phyloP scores from a whole-genome alignment of 2,329 filamentous ascomycete species.

The Pleurostoma richardsiae region DNA sequence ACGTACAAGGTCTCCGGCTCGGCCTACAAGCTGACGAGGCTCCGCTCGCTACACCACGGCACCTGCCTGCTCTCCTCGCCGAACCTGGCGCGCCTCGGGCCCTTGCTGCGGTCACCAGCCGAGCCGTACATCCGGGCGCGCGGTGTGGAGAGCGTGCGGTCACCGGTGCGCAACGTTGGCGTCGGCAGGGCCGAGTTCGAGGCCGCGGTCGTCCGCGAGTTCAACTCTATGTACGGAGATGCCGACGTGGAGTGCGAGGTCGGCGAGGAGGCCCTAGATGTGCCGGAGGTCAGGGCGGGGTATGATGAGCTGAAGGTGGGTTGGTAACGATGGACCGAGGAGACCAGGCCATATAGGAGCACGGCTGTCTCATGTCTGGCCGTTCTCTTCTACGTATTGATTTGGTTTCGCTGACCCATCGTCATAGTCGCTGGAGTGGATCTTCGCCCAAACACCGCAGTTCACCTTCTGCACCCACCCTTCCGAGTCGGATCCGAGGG shows the following conservation, averaged over 20 bases:
- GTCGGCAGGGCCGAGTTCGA: slow-evolving; percentile 43
- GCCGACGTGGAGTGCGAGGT: slow-evolving; percentile 32
- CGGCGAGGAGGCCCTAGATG: slow-evolving; percentile 39
- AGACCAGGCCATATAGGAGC: too few species aligned
- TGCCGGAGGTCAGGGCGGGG: slow-evolving; percentile 55
- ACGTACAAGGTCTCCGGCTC: slow-evolving; percentile 85
- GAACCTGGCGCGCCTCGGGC: slow-evolving; percentile 64
- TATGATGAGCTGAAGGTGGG: slow-evolving; percentile 56
- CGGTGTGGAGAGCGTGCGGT: slow-evolving; percentile 88
- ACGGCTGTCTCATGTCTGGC: slow-evolving; percentile 20
- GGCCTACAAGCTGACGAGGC: slow-evolving; percentile 85
- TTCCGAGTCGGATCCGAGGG: slow-evolving; percentile 51
- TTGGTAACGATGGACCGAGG: slow-evolving; percentile 4
- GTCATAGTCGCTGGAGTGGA: slow-evolving; percentile 63
- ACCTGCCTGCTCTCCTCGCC: slow-evolving; percentile 79
- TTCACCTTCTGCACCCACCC: slow-evolving; percentile 67
- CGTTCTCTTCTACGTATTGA: background rate
- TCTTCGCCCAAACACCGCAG: slow-evolving; percentile 78
- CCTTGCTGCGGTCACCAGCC: slow-evolving; percentile 72
- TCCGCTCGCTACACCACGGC: slow-evolving; percentile 83
- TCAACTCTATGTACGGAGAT: slow-evolving; percentile 59
- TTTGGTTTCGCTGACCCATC: background rate
- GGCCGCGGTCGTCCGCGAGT: slow-evolving; percentile 57
- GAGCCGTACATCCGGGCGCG: slow-evolving; percentile 71
- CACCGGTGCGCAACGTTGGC: slow-evolving; percentile 74